A percentile compares a stretch with the other conserved stretches of the same genome.
These are phyloP conservation scores for Solanum habrochaites DNA, from an alignment of 257 asterid genomes.

Conservation along the genomic window DNA sequence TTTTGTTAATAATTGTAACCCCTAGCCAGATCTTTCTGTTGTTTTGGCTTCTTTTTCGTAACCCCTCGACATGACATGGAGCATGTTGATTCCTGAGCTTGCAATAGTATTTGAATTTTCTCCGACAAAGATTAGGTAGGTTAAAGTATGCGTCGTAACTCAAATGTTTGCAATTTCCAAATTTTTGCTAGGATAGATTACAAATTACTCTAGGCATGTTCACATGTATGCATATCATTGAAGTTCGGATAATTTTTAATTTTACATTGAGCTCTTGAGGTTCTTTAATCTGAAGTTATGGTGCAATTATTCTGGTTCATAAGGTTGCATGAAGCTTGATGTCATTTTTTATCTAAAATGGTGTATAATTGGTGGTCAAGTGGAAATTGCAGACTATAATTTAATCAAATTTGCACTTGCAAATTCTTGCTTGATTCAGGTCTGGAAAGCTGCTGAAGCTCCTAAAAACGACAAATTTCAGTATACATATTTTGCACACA, in stretches of 20 bases:
- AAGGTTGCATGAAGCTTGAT: background rate
- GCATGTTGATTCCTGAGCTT: background rate
- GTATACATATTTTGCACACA: slow-evolving; percentile 89
- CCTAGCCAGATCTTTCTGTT: background rate
- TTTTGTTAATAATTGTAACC: background rate
- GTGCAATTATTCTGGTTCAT: background rate
- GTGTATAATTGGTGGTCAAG: background rate
- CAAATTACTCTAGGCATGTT: background rate
- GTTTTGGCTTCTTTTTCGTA: background rate
- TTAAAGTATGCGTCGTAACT: background rate
- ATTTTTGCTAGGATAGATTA: background rate
- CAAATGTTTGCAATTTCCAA: background rate
- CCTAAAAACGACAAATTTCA: slow-evolving; percentile 83
- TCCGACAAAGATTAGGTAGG: background rate
- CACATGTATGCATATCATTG: background rate
- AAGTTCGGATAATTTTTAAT: background rate
- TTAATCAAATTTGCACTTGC: background rate
- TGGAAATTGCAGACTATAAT: background rate
- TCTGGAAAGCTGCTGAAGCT: slow-evolving; percentile 64
- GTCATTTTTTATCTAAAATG: background rate
- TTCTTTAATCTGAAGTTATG: background rate
- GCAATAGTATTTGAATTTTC: background rate
- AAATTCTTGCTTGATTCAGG: slow-evolving; percentile 28
- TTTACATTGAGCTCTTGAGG: background rate
- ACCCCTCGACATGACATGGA: background rate